Evolutionary conservation across 2,329 filamentous ascomycete genomes (phyloP), one percentile per base, ranked within the genome.

Genomic region (Venturia carpophila): DNA sequence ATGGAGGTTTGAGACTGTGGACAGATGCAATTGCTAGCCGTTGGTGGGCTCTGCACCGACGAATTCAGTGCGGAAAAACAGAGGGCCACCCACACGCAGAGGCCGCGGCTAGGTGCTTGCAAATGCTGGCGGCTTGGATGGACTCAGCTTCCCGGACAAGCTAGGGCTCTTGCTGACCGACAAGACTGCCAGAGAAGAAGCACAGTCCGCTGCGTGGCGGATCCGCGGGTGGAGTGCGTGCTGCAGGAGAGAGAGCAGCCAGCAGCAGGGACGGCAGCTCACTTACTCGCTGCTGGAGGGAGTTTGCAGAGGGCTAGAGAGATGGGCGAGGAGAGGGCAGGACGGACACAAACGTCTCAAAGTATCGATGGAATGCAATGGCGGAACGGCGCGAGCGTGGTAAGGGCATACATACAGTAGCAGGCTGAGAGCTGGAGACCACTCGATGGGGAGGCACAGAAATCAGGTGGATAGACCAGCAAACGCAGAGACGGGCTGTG

Each of bases 91-190:
- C 30, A 55, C 49, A 55, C 27, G 52, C 13, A 56, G 47, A 27
- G 30, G 61, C 45, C 45, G 30, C 30, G 61, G 61, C 24, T 43
- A 55, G 61, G 30, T 47, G 61, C 61, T 63, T 62, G 39, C 60
- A 27, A 62, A 52, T 52, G 45, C 27, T 34, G 61, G 61, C 42
- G 24, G 41, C 61, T 10, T 42, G 24, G 42, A 49, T 24, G 45
- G 61, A 45, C 60, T 62, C 42, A 45, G 37, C 34, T 34, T 58
- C 17, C 52, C 52, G 52, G 52, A 58, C 19, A 24, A 17, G 61
- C 61, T 47, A 63, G 61, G 61, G 30, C 45, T 34, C 61, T 63
- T 49, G 61, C 61, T 63, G 61, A 63, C 61, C 61, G 61, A 63
- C 61, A 63, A 49, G 42, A 63, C n/a, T 45, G 61, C 61, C n/a